A percentile compares a stretch with the other conserved stretches of the same genome.
Conservation (phyloP, 257 asterid genomes). For the Ajuga chamaepitys region DNA sequence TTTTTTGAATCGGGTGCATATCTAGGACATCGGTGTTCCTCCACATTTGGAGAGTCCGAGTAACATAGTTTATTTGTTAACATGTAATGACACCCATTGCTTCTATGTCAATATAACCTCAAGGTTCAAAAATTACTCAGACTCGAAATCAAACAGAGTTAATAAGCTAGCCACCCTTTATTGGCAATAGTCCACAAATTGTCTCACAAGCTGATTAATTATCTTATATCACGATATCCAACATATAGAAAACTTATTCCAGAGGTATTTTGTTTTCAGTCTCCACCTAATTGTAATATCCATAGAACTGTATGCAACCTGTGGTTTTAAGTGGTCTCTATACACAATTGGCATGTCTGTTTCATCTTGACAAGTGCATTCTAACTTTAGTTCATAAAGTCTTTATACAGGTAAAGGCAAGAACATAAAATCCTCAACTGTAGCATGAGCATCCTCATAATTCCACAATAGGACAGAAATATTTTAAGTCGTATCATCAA, state of each 20-base stretch:
- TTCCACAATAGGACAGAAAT: background rate
- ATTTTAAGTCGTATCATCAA: background rate
- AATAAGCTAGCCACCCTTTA: background rate
- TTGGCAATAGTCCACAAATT: background rate
- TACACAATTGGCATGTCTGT: background rate
- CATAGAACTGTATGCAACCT: background rate
- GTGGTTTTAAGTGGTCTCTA: background rate
- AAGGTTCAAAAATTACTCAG: background rate
- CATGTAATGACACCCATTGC: background rate
- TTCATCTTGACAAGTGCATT: background rate
- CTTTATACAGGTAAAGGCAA: background rate
- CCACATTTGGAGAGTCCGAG: no score
- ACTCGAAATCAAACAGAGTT: background rate
- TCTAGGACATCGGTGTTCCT: no score
- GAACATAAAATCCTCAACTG: background rate
- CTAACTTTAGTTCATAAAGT: background rate
- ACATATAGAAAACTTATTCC: background rate
- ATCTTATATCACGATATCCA: background rate
- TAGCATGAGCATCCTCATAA: background rate
- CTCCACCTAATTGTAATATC: background rate
- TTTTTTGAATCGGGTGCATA: no score
- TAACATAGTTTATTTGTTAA: no score
- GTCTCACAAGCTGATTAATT: background rate
- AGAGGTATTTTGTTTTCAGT: background rate
- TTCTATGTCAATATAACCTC: background rate